Conservation (phyloP, 176 grass and related monocot genomes). For the Phyllostachys edulis region DNA sequence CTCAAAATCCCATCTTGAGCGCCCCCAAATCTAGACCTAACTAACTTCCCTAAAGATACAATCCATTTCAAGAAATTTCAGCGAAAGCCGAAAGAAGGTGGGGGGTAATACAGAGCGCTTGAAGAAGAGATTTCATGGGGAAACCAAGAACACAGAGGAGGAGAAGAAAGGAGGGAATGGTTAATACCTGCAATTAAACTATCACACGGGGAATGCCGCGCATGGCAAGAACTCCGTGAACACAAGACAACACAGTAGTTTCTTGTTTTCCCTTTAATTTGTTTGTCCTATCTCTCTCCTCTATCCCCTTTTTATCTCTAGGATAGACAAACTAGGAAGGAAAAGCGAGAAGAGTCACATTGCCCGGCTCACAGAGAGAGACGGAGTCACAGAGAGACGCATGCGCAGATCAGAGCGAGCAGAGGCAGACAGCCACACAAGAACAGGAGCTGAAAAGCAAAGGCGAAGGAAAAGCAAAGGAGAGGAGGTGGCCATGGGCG, state of each 20-base stretch:
- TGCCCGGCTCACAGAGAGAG: constrained; percentile 19
- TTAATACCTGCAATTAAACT: constrained; percentile 58
- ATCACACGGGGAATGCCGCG: constrained; percentile 49
- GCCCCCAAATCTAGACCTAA: background rate
- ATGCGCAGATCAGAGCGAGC: constrained; percentile 2
- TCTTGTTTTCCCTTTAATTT: background rate
- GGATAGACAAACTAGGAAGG: constrained; percentile 8
- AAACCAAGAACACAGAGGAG: background rate
- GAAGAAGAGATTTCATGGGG: background rate
- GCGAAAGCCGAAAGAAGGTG: background rate
- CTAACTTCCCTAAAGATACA: background rate
- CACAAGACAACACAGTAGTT: background rate
- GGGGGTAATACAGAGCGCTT: background rate
- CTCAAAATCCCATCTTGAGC: background rate
- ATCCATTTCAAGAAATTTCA: background rate
- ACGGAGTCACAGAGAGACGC: background rate
- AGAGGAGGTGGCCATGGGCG: constrained; percentile 21
- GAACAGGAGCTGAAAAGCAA: constrained; percentile 13
- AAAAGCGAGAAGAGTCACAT: constrained; percentile 19
- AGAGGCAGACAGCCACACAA: constrained; percentile 15
- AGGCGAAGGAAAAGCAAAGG: background rate
- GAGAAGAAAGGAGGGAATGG: background rate
- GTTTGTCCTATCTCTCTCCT: background rate
- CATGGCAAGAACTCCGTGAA: constrained; percentile 43
- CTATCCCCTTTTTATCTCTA: background rate